These are phyloP conservation scores for Corylus avellana DNA, from an alignment of 306 rosid genomes.

Conservation along the genomic window DNA sequence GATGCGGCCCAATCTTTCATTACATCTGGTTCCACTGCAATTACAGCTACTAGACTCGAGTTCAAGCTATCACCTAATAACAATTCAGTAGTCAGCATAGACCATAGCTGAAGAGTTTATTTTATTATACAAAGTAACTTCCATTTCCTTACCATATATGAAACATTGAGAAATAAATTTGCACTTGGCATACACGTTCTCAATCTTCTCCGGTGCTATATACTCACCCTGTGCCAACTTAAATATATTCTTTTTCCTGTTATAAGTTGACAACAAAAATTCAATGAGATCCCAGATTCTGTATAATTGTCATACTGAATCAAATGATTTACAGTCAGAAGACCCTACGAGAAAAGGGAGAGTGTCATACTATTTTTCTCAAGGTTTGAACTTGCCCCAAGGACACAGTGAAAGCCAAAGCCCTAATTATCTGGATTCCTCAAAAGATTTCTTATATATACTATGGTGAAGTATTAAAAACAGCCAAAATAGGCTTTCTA, in stretches of 20 bases:
- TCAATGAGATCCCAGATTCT: background rate
- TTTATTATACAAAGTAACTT: constrained; percentile 5
- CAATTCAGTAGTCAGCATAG: constrained; percentile 33
- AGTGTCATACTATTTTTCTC: background rate
- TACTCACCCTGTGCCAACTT: constrained; percentile 99
- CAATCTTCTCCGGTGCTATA: constrained; percentile 98
- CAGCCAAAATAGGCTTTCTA: background rate
- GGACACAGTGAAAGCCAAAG: background rate
- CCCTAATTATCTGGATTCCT: background rate
- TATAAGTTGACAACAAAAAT: constrained; percentile 24
- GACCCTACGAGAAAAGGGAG: background rate
- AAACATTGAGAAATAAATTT: constrained; percentile 83
- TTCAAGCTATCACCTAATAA: constrained; percentile 90
- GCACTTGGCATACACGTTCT: constrained; percentile 91
- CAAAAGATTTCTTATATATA: background rate
- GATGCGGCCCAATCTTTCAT: constrained; percentile 84
- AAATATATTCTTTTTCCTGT: constrained; percentile 96
- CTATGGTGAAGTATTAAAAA: too few relatives aligned
- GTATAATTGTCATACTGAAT: background rate
- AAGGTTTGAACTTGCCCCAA: background rate
- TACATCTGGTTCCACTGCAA: constrained; percentile 73
- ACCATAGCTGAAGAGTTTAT: constrained; percentile 1
- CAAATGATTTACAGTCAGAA: background rate
- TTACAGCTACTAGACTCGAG: constrained; percentile 78
- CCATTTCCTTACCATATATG: constrained; percentile 72